Evolutionary conservation across 306 rosid species (phyloP).

Genomic region (Purshia tridentata): DNA sequence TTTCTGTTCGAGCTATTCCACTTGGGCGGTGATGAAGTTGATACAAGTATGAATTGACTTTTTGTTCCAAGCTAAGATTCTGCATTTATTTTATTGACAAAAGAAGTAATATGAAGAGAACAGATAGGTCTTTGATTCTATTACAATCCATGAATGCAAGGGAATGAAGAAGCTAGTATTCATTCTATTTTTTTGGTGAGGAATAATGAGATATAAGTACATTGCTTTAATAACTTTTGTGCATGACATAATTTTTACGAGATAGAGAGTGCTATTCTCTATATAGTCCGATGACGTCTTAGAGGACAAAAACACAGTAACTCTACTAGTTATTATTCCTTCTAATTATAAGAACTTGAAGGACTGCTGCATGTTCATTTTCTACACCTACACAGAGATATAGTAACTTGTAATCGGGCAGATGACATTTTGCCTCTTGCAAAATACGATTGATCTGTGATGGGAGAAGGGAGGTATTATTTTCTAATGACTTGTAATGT

Average conservation of each 20-base stretch:
- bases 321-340: background rate
- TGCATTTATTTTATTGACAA: constrained; percentile 13
- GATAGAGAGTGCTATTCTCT: background rate
- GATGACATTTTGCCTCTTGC: background rate
- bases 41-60: constrained; percentile 69
- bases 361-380: background rate
- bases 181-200: background rate
- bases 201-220: background rate
- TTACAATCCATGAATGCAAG: background rate
- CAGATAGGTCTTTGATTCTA: background rate
- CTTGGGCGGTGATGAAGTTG: constrained; percentile 98
- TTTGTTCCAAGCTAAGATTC: constrained; percentile 25
- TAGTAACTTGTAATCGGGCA: background rate
- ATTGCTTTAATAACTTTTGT: background rate
- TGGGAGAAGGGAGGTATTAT: background rate
- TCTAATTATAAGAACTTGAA: background rate
- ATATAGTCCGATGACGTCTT: background rate
- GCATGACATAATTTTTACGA: background rate
- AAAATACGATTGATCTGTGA: background rate
- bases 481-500: background rate
- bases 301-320: background rate
- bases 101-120: constrained; percentile 13
- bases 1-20: constrained; percentile 97
- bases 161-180: background rate
- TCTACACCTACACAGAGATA: background rate